These are phyloP conservation scores for Beta vulgaris DNA, from an alignment of 148 eudicot genomes.

Conservation along the genomic window DNA sequence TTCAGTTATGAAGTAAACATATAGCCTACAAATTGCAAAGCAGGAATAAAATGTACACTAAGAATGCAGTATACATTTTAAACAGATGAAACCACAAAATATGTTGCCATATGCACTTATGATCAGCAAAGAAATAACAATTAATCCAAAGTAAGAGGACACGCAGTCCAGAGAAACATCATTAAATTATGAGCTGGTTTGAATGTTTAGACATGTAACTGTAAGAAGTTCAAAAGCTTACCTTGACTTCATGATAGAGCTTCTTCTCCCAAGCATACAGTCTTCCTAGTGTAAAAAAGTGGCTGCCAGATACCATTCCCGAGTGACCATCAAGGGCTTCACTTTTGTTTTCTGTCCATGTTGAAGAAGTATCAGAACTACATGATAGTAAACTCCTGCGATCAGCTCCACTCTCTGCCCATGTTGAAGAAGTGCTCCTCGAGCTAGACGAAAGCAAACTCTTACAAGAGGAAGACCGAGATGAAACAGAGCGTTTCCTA, in stretches of 20 bases:
- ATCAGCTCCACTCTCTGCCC: conserved; percentile 36
- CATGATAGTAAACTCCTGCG: conserved; percentile 46
- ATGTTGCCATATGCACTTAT: background rate
- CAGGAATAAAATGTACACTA: too few relatives aligned
- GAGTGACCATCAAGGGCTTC: conserved; percentile 31
- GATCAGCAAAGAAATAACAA: background rate
- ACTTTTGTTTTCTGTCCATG: conserved; percentile 32
- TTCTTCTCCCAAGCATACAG: conserved; percentile 70
- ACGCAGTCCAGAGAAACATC: background rate
- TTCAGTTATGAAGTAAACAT: too few relatives aligned
- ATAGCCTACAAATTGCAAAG: background rate
- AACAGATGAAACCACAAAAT: too few relatives aligned
- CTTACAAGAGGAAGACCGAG: conserved; percentile 43
- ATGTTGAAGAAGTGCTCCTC: conserved; percentile 37
- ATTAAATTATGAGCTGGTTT: background rate
- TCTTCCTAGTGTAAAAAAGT: conserved; percentile 52
- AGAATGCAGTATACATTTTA: too few relatives aligned
- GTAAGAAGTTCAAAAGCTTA: conserved; percentile 8
- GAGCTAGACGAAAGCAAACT: conserved; percentile 45
- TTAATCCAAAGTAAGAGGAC: background rate
- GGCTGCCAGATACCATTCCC: conserved; percentile 62
- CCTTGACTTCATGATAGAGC: conserved; percentile 62
- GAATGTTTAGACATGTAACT: background rate
- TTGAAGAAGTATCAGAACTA: conserved; percentile 40
- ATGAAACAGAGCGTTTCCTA: conserved; percentile 31